Conservation (phyloP, 768 basidiomycete genomes). For the Pleurotus tuber-regium region DNA sequence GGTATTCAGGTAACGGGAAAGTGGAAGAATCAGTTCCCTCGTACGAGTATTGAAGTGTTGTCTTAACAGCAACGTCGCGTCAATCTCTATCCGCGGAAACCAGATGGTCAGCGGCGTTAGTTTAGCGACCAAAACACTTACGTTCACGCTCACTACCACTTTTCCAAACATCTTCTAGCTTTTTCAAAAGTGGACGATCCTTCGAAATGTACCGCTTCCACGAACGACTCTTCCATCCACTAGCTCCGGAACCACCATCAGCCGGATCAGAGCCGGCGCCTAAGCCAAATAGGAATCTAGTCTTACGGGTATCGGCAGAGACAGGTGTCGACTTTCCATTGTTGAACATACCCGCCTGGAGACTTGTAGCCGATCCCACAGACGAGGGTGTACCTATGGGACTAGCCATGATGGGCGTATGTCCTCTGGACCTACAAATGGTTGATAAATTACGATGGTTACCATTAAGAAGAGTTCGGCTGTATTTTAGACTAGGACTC, state of each 20-base stretch:
- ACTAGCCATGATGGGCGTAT: neutral
- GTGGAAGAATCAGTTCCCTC: conserved; percentile 80
- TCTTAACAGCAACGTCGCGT: conserved; percentile 64
- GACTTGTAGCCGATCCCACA: neutral
- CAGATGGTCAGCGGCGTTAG: conserved; percentile 11
- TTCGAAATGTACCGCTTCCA: conserved; percentile 86
- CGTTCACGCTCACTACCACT: conserved; percentile 38
- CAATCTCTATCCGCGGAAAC: conserved; percentile 40
- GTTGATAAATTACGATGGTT: too few species aligned
- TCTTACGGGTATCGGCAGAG: conserved; percentile 18
- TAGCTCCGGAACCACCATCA: conserved; percentile 12
- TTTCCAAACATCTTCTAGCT: conserved; percentile 59
- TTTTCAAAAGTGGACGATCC: conserved; percentile 71
- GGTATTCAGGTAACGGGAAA: conserved; percentile 88
- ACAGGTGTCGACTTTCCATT: conserved; percentile 1
- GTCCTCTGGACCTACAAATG: neutral
- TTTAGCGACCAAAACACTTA: neutral
- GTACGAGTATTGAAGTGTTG: conserved; percentile 85
- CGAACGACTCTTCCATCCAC: conserved; percentile 72
- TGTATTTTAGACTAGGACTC: too few species aligned
- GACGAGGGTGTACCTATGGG: neutral
- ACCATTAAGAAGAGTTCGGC: too few species aligned
- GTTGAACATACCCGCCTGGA: neutral
- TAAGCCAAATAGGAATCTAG: conserved; percentile 17
- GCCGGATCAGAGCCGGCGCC: neutral